A percentile compares a stretch with the other conserved stretches of the same genome.
These are phyloP conservation scores for Houttuynia cordata DNA, from an alignment of 164 flowering plant species.

Conservation along the genomic window DNA sequence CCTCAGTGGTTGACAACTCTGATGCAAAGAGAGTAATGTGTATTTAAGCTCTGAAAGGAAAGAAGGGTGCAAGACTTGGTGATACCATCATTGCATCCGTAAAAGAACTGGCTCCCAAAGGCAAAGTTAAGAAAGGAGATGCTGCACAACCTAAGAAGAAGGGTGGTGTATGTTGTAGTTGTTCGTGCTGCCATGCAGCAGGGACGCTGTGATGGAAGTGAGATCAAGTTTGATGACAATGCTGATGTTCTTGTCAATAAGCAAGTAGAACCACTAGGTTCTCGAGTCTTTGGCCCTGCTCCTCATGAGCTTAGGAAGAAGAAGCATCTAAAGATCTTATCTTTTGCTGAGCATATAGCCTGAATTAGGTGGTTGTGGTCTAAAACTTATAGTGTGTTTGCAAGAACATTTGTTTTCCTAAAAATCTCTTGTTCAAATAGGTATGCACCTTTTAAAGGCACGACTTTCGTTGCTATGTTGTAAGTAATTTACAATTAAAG, in stretches of 20 bases:
- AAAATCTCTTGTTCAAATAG: too few relatives aligned
- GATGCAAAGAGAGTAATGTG: constrained; percentile 80
- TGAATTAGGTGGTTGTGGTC: background rate
- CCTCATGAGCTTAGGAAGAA: constrained; percentile 82
- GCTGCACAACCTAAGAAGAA: constrained; percentile 19
- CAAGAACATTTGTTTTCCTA: too few relatives aligned
- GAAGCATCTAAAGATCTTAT: constrained; percentile 79
- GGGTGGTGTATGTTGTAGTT: constrained; percentile 66
- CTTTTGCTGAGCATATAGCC: constrained; percentile 50
- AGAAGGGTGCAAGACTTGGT: constrained; percentile 82
- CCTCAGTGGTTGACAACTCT: constrained; percentile 77
- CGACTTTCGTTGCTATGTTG: too few relatives aligned
- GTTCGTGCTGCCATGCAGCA: constrained; percentile 89
- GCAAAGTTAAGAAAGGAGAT: constrained; percentile 59
- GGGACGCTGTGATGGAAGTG: constrained; percentile 87
- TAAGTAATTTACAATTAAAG: too few relatives aligned
- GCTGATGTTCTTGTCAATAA: constrained; percentile 80
- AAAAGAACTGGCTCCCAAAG: constrained; percentile 80
- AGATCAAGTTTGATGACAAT: constrained; percentile 85
- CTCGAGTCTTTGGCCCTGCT: constrained; percentile 82
- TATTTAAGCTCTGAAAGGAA: constrained; percentile 70
- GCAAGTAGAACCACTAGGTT: constrained; percentile 79
- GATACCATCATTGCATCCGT: constrained; percentile 82
- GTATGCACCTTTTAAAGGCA: too few relatives aligned
- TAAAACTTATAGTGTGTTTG: too few relatives aligned